phyloP scores from a whole-genome alignment of 768 basidiomycete genomes.

The Pholiota conissans region DNA sequence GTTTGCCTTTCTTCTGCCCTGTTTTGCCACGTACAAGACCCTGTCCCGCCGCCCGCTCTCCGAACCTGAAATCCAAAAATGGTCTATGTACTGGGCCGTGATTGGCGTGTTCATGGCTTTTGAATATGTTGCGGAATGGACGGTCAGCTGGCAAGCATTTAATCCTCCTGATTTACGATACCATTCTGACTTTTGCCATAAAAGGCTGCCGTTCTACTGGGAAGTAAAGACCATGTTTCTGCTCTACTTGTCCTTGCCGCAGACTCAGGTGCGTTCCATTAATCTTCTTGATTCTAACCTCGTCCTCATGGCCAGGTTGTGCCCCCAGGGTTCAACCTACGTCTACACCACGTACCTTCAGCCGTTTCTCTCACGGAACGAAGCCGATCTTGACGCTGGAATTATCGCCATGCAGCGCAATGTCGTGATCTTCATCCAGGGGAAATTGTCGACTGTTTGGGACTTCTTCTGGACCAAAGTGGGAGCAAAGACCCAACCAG shows the following conservation, averaged over 20 bases:
- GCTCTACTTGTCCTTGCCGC: slow-evolving; percentile 67
- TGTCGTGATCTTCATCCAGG: slow-evolving; percentile 52
- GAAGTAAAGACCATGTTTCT: slow-evolving; percentile 69
- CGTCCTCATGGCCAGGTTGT: slow-evolving; percentile 9
- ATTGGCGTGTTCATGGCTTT: slow-evolving; percentile 59
- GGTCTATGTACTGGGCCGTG: slow-evolving; percentile 66
- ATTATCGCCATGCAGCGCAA: slow-evolving; percentile 57
- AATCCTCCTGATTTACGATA: slow-evolving; percentile 3
- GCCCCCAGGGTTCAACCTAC: slow-evolving; percentile 61
- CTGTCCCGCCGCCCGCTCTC: slow-evolving; percentile 50
- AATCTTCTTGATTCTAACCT: not conserved
- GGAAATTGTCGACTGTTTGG: slow-evolving; percentile 48
- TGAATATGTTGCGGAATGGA: slow-evolving; percentile 62
- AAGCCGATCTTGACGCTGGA: slow-evolving; percentile 58
- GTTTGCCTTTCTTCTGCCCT: slow-evolving; percentile 69
- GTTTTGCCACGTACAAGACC: slow-evolving; percentile 68
- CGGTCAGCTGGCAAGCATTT: slow-evolving; percentile 60
- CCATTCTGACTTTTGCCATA: slow-evolving; percentile 15
- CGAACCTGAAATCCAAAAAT: slow-evolving; percentile 55
- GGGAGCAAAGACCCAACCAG: slow-evolving; percentile 30
- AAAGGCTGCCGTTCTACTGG: slow-evolving; percentile 78
- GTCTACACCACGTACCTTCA: slow-evolving; percentile 60
- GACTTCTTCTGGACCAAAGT: slow-evolving; percentile 42
- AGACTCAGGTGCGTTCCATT: slow-evolving; percentile 53
- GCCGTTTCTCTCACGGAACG: slow-evolving; percentile 61